Evolutionary conservation across 345 rosid species (phyloP), one percentile per base, ranked within the genome.

Genomic region (Clausena lansium): DNA sequence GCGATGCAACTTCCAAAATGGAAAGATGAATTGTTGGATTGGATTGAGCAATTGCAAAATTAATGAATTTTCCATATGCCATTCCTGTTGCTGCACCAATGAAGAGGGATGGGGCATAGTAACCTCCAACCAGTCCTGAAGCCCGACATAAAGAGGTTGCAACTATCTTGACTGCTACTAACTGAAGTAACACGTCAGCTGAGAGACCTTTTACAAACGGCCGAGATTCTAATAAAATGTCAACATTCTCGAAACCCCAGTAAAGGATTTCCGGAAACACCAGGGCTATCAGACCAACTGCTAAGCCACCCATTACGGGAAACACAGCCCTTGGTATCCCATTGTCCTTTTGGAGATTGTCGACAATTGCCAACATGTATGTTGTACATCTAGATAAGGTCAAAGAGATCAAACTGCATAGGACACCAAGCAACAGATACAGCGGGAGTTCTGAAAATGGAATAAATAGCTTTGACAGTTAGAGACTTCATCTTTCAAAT

Each of bases 71-170:
- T 74, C 98, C 98, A 81, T 93, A 95, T 35, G 98, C 93, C 91
- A 94, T 92, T 79, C 98, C 98, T 47, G 98, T 91, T 52, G 98
- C 98, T 60, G 95, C 98, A 45, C 98, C 98, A 76, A 95, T 93
- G 84, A 95, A 95, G 67, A 95, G 94, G 79, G 98, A 93, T 39
- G 98, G 98, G 62, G 94, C 97, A 87, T 95, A 93, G 79, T 89
- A 93, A 52, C 98, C 98, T 73, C 98, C 98, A 1, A 93, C 98
- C 71, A 95, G 81, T 81, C 98, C 98, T 50, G 91, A 93, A 55
- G 98, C 98, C n/a, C 96, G 91, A 71, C 97, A 92, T 83, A 93
- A 77, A 61, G 98, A 93, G 15, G 98, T 93, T 19, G 95, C 93
- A 45, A 84, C 79, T 81, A 93, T 89, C 89, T 95, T 95, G 79